These are phyloP conservation scores for Grammothele lineata DNA, from an alignment of 768 basidiomycete species.

Conservation along the genomic window DNA sequence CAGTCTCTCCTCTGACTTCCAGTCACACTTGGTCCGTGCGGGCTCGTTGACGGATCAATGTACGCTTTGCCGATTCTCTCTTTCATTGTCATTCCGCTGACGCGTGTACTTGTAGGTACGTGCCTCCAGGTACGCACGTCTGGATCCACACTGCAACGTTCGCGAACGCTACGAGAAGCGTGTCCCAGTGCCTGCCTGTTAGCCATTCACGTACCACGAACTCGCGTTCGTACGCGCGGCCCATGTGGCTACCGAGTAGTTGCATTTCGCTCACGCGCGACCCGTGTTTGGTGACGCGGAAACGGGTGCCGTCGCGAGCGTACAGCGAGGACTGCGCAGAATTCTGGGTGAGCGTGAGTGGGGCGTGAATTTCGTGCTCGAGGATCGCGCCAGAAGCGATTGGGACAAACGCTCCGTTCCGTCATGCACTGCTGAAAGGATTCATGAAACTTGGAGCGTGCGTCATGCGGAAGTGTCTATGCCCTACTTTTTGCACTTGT, in stretches of 20 bases:
- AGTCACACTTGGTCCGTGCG: slow-evolving; percentile 34
- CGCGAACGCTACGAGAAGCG: too few species aligned
- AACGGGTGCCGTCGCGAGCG: slow-evolving; percentile 17
- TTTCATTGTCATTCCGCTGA: not conserved
- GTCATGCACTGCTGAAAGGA: too few species aligned
- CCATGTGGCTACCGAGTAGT: slow-evolving; percentile 24
- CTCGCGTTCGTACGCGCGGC: slow-evolving; percentile 32
- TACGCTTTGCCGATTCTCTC: slow-evolving; percentile 10
- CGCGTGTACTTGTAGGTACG: not conserved
- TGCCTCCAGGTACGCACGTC: not conserved
- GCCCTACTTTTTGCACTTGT: too few species aligned
- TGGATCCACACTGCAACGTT: slow-evolving; percentile 16
- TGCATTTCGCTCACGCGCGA: slow-evolving; percentile 30
- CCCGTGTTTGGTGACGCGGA: slow-evolving; percentile 18
- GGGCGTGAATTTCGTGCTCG: slow-evolving; percentile 20
- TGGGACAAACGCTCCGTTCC: too few species aligned
- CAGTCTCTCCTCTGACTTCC: slow-evolving; percentile 38
- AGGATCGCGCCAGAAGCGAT: too few species aligned
- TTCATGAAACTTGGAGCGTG: too few species aligned
- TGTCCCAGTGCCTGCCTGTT: slow-evolving; percentile 39
- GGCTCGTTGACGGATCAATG: slow-evolving; percentile 31
- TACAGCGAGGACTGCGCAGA: slow-evolving; percentile 27
- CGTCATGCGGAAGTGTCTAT: too few species aligned
- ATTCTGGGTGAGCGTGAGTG: slow-evolving; percentile 22
- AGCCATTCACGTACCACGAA: slow-evolving; percentile 38